A percentile compares a stretch with the other conserved stretches of the same genome.
Conservation (phyloP, 2,329 filamentous ascomycete species). For the Alternaria triticina region DNA sequence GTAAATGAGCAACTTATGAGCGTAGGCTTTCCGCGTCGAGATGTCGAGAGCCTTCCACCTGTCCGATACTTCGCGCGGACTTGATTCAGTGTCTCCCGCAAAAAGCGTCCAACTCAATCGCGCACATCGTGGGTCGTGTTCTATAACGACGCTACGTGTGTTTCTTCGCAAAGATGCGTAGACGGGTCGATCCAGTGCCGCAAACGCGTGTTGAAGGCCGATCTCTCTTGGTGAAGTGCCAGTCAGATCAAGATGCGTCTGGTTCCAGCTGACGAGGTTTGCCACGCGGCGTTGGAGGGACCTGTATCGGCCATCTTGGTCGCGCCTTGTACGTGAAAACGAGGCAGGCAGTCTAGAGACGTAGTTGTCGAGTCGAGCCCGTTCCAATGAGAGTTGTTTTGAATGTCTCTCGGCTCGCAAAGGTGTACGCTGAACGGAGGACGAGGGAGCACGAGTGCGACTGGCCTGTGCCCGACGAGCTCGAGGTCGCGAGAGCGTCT, state of each 20-base stretch:
- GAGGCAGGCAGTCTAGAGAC: slow-evolving; percentile 9
- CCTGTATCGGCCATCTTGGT: slow-evolving; percentile 34
- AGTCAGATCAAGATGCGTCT: slow-evolving; percentile 14
- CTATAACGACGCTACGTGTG: slow-evolving; percentile 23
- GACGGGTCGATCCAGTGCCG: slow-evolving; percentile 31
- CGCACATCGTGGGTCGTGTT: slow-evolving; percentile 26
- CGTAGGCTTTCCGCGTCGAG: slow-evolving; percentile 17
- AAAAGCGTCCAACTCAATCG: slow-evolving; percentile 21
- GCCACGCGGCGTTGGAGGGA: slow-evolving; percentile 36
- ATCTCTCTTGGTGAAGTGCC: not conserved
- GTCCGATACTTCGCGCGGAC: slow-evolving; percentile 15
- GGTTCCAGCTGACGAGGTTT: slow-evolving; percentile 20
- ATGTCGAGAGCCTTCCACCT: slow-evolving; percentile 30
- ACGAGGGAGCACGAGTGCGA: slow-evolving; percentile 1
- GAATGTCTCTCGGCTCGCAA: slow-evolving; percentile 4
- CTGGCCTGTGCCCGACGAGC: not conserved
- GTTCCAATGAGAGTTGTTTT: slow-evolving; percentile 10
- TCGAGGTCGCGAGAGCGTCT: not conserved
- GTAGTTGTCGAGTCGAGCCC: slow-evolving; percentile 13
- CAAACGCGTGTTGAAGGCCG: slow-evolving; percentile 27
- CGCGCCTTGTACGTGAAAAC: not conserved
- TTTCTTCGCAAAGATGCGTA: slow-evolving; percentile 24
- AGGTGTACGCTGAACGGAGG: not conserved
- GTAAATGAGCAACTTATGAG: slow-evolving; percentile 35
- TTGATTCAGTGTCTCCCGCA: not conserved